phyloP scores from a whole-genome alignment of 805 yeast species.

The Metschnikowia arizonensis region DNA sequence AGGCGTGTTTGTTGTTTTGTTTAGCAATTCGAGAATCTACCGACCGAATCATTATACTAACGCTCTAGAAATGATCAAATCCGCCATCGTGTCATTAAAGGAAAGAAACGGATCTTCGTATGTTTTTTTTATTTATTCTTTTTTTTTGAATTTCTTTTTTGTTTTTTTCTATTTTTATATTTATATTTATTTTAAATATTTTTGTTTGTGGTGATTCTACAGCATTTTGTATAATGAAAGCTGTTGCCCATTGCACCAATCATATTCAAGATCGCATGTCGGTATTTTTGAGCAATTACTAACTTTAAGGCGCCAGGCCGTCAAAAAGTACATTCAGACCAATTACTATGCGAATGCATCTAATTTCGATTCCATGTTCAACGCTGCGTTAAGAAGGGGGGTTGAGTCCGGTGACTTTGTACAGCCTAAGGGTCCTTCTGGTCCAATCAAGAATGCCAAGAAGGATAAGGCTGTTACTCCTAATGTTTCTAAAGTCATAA shows the following conservation, averaged over 20 bases:
- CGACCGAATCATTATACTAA: conserved; percentile 11
- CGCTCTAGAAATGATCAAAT: conserved; percentile 53
- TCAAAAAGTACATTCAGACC: conserved; percentile 75
- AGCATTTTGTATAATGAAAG: background rate
- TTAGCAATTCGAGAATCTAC: background rate
- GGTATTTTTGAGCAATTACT: conserved; percentile 11
- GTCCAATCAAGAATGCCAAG: conserved; percentile 69
- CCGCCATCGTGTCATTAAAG: conserved; percentile 66
- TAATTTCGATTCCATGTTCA: conserved; percentile 73
- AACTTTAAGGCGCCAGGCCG: conserved; percentile 68
- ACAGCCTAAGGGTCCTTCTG: conserved; percentile 90
- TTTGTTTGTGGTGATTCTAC: background rate
- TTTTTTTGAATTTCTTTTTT: too few species aligned
- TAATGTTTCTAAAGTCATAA: conserved; percentile 6
- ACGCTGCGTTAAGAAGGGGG: conserved; percentile 74
- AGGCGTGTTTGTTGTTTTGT: conserved; percentile 5
- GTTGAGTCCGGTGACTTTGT: conserved; percentile 70
- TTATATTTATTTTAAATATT: too few species aligned
- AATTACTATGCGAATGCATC: conserved; percentile 54
- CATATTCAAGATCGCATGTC: background rate
- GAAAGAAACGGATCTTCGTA: conserved; percentile 78
- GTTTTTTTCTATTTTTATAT: too few species aligned
- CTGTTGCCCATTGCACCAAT: background rate
- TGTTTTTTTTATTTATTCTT: too few species aligned
- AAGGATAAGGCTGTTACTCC: conserved; percentile 22